Base-by-base conservation (phyloP, 2,329 filamentous ascomycete species). In the Sphaerulina populicola region DNA sequence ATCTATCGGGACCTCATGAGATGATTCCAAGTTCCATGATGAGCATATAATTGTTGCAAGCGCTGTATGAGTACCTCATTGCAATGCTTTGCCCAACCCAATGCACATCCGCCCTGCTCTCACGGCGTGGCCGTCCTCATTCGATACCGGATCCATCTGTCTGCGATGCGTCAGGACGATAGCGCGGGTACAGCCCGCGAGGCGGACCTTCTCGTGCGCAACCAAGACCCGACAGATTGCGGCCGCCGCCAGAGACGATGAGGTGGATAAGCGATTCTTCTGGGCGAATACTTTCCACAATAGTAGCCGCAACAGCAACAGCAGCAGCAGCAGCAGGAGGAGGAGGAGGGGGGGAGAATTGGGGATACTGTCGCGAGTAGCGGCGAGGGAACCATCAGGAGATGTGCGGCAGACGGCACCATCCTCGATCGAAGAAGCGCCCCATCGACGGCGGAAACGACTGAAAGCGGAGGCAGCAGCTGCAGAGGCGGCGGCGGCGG, bases 391-490 rank as follows among this genome's bases (percentile, higher is more conserved):
- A n/a, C 23, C 21, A 18, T 10, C n/a, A 6, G 14, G 14, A 36
- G 27, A 29, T 7, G 10, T 14, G 27, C 15, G 27, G 6, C 18
- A 14, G 14, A 30, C 23, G 11, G 6, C 40, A 14, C 9, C 15
- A 37, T 38, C 10, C 40, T 42, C 39, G 35, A 40, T 43, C 2
- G 30, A 50, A 45, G 48, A 50, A 41, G 40, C 48, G 48, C 63
- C 64, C 47, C 64, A 65, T 52, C 59, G 66, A 35, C 57, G 65
- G 46, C 57, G 66, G 37, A 67, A 65, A 45, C 62, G 65, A 44
- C 56, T 67, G 59, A 68, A 68, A 61, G 58, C 50, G 11, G 58
- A 56, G n/a, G 60, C 58, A 37, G 56, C 47, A 27, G 54, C 38
- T 21, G 51, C 52, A 41, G 41, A 51, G 7, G 47, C 44, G 23